A percentile compares a stretch with the other conserved stretches of the same genome.
phyloP scores from a whole-genome alignment of 2,329 filamentous ascomycete genomes.

The Coleophoma crateriformis region DNA sequence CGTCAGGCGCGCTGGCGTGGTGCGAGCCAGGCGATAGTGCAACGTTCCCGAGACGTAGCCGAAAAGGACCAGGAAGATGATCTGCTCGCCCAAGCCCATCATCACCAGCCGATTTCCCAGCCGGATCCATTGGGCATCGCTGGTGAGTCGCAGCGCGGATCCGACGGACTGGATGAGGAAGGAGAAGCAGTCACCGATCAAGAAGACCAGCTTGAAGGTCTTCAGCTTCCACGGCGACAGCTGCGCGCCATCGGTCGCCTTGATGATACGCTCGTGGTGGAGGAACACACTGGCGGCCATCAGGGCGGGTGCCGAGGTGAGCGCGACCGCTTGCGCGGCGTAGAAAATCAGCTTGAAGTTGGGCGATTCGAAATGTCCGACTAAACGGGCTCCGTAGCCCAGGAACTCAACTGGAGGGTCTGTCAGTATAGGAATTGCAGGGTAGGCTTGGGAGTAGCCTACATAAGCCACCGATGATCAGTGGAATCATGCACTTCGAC shows the following conservation, averaged over 20 bases:
- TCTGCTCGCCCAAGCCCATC: neutral
- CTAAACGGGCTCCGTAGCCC: neutral
- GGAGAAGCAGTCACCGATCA: neutral
- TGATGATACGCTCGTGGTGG: neutral
- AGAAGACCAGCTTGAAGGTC: neutral
- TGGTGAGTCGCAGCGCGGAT: neutral
- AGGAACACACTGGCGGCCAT: neutral
- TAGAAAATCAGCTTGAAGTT: neutral
- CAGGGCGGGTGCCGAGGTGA: neutral
- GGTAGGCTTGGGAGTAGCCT: neutral
- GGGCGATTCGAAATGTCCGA: neutral
- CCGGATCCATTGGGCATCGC: neutral
- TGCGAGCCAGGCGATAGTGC: neutral
- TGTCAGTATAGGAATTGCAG: neutral
- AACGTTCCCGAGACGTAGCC: neutral
- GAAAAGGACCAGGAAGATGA: neutral
- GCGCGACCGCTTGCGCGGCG: neutral
- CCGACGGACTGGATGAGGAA: neutral
- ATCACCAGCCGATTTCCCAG: neutral
- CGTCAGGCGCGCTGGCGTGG: neutral
- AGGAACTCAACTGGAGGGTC: neutral
- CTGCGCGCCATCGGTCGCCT: neutral
- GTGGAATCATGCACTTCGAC: neutral
- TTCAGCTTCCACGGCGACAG: neutral
- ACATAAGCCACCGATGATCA: neutral